Evolutionary conservation across 495 filamentous ascomycete genomes (phyloP).

Genomic region (Choiromyces venosus): DNA sequence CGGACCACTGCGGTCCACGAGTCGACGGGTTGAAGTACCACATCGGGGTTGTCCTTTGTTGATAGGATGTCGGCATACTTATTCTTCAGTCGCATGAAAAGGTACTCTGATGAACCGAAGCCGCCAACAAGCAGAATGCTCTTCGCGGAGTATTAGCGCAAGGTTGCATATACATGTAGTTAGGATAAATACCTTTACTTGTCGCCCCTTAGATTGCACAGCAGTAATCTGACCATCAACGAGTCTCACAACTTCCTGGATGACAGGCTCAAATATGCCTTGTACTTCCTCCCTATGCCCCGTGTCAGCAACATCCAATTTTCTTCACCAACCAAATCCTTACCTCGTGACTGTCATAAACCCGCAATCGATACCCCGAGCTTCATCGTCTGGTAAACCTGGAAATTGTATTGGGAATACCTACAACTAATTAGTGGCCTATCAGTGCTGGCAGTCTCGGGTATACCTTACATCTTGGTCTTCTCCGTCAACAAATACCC

Average conservation of each 20-base stretch:
- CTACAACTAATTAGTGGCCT: slow-evolving; percentile 38
- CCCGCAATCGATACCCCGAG: slow-evolving; percentile 56
- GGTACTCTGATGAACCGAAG: slow-evolving; percentile 63
- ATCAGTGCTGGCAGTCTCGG: slow-evolving; percentile 27
- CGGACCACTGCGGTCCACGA: slow-evolving; percentile 61
- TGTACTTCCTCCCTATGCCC: slow-evolving; percentile 45
- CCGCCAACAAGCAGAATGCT: slow-evolving; percentile 65
- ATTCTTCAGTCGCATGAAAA: slow-evolving; percentile 53
- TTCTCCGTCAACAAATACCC: slow-evolving; percentile 69
- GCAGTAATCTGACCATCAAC: slow-evolving; percentile 55
- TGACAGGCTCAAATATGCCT: slow-evolving; percentile 55
- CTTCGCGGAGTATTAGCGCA: slow-evolving; percentile 9
- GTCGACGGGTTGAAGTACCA: slow-evolving; percentile 46
- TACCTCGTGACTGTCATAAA: slow-evolving; percentile 56
- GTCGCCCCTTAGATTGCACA: slow-evolving; percentile 34
- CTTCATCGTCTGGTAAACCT: slow-evolving; percentile 64
- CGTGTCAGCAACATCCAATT: slow-evolving; percentile 16
- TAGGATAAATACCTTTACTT: slow-evolving; percentile 16
- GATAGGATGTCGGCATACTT: slow-evolving; percentile 46
- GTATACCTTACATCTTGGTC: slow-evolving; percentile 44
- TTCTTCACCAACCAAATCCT: slow-evolving; percentile 42
- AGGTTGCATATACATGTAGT: slow-evolving; percentile 44
- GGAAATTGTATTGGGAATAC: slow-evolving; percentile 50
- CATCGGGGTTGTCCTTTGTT: slow-evolving; percentile 43
- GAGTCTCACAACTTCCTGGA: slow-evolving; percentile 54